Evolutionary conservation across 2,329 filamentous ascomycete species (phyloP).

Genomic region (Colletotrichum orchidophilum): DNA sequence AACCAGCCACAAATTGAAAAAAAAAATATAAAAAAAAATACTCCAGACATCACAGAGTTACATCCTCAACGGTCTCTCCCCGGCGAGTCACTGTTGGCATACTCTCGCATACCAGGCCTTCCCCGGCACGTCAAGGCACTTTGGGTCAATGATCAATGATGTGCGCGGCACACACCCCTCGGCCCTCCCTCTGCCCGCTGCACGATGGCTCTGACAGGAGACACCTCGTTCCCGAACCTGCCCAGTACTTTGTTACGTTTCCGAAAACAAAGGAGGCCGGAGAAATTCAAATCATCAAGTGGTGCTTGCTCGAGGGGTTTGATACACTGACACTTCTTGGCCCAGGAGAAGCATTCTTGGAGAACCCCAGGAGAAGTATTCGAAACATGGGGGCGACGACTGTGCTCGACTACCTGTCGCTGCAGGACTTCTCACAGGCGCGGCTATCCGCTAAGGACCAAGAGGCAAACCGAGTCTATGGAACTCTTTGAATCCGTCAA

Average conservation of each 20-base stretch:
- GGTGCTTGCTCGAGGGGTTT: not conserved
- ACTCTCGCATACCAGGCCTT: not conserved
- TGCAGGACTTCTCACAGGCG: conserved; percentile 15
- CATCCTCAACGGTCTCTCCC: conserved; percentile 9
- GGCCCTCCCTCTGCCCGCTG: conserved; percentile 2
- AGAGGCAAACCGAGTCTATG: not conserved
- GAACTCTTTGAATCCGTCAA: conserved; percentile 18
- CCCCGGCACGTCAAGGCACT: conserved; percentile 10
- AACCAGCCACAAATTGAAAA: not conserved
- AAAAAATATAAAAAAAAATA: not conserved
- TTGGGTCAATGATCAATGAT: not conserved
- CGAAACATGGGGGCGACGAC: conserved; percentile 10
- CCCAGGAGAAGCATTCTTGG: not conserved
- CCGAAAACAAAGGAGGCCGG: conserved; percentile 7
- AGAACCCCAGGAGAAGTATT: not conserved
- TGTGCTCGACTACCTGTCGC: not conserved
- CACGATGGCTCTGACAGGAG: conserved; percentile 20
- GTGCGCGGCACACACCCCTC: conserved; percentile 2
- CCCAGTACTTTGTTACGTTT: not conserved
- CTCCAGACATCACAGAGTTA: conserved; percentile 21
- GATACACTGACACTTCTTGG: conserved; percentile 1
- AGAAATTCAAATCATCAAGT: conserved; percentile 4
- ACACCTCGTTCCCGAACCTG: conserved; percentile 1
- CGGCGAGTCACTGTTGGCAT: not conserved
- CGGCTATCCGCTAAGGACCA: conserved; percentile 11